Base-by-base conservation (phyloP, 2,329 filamentous ascomycete species). In the Setomelanomma holmii region DNA sequence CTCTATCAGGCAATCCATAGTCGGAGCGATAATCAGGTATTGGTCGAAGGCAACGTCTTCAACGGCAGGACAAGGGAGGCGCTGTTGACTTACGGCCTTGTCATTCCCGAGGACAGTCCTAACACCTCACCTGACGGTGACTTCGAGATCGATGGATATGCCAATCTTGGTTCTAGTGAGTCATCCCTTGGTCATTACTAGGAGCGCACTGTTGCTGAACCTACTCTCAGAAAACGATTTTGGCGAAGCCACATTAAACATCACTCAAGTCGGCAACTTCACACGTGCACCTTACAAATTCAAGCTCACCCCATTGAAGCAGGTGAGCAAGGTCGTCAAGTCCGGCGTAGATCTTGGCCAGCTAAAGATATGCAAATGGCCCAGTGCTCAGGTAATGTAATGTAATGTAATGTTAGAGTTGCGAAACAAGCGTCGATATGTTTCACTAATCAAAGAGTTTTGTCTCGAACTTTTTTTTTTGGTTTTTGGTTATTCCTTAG, bases 81-180 rank as follows among this genome's bases (percentile, higher is more conserved):
- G 0, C 64, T 84, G 20, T 81, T 76, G 58, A 83, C 82, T 0
- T 83, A 84, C 45, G 82, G 82, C 0, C 69, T 83, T 0, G 82
- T 84, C 1, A 80, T 84, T n/a, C 82, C 82, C 0, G 73, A 78
- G 40, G 82, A 84, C 53, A 80, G 78, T 38, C 82, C 82, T 0
- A 84, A 84, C 52, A 84, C 80, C 0, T 78, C 77, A 52, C 74
- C 77, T 1, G 81, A 80, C 10, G 82, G 82, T 1, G 82, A 84
- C 41, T 77, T 78, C 58, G 82, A 84, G 62, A 69, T 83, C 21
- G 82, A 84, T 56, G 82, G 82, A 0, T 84, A 75, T 61, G 81
- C 80, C 3, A 84, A 84, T 53, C 68, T 83, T 14, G 82, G 82
- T 20, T 78, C 80, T 3, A 75, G 80, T 82, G 67, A 67, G 79